Evolutionary conservation across 352 stramenopile species (phyloP), one percentile per base, ranked within the genome.

Genomic region (Globisporangium yorkense): DNA sequence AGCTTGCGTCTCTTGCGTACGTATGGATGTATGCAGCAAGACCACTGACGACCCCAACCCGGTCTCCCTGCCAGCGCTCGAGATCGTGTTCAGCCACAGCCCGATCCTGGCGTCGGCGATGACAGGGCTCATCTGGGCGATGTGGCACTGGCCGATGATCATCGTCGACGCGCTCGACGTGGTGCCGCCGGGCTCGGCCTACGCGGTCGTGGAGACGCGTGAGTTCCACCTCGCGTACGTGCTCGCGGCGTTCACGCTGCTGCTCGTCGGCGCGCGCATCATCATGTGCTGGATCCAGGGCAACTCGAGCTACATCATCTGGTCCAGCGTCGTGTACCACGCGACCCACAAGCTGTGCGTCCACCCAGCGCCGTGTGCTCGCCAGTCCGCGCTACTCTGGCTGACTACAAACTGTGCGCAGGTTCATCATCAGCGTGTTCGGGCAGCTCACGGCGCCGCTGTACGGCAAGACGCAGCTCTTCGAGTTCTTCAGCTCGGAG

Each of bases 261-360:
- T 94, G 51, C 69, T 93, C 20, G 70, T 94, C 24, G 85, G 85
- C 16, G 89, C 85, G 27, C 85, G 85, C 47, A 90, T 94, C 70
- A 94, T 91, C 65, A 94, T 94, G 85, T 93, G 85, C 73, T 94
- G 85, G 85, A 93, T 94, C 59, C 85, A 94, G 64, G 85, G 85
- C 70, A 92, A 92, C 57, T 89, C 85, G 41, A 85, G 76, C 75
- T 90, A 91, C 67, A 77, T 92, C 60, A 93, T 94, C 68, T 94
- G 85, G 85, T 92, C 85, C 5, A 93, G 83, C 61, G 81, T 88
- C 54, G 67, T 94, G 44, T 94, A 94, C 67, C 85, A 93, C 62
- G 72, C 85, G 21, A 88, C 83, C 15, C 85, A 94, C 69, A 92
- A 89, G 39, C 75, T 94, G 81, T 94, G 92, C 74, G 35, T 47